These are phyloP conservation scores for Nothophytophthora sp. DNA, from an alignment of 352 stramenopile genomes.

Conservation along the genomic window DNA sequence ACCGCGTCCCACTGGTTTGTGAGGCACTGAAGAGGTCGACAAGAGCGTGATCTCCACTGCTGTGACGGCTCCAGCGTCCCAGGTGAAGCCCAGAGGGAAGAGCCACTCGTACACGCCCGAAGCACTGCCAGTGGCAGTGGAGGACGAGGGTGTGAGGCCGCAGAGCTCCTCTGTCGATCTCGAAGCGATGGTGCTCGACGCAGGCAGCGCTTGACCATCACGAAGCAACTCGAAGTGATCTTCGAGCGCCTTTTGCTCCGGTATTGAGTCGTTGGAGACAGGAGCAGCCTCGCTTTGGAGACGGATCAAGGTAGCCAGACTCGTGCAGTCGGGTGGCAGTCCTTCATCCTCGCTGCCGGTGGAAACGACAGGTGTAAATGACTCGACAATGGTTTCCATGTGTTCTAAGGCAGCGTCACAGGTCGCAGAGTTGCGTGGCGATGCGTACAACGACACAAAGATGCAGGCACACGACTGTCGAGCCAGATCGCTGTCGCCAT, in stretches of 20 bases:
- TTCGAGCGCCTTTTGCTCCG: constrained; percentile 7
- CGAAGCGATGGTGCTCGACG: neutral
- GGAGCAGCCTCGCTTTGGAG: neutral
- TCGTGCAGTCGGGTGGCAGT: constrained; percentile 14
- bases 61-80: neutral
- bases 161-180: neutral
- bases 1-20: constrained; percentile 22
- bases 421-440: constrained; percentile 1
- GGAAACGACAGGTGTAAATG: constrained; percentile 25
- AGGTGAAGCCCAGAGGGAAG: constrained; percentile 30
- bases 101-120: constrained; percentile 28
- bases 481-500: neutral
- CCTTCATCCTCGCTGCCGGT: constrained; percentile 25
- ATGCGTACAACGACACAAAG: constrained; percentile 19
- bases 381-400: constrained; percentile 23
- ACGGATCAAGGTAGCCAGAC: constrained; percentile 8
- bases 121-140: constrained; percentile 5
- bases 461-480: constrained; percentile 7
- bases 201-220: constrained; percentile 9
- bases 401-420: constrained; percentile 9
- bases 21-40: constrained; percentile 9
- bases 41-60: constrained; percentile 29
- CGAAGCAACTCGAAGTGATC: constrained; percentile 13
- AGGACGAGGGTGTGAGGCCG: constrained; percentile 24
- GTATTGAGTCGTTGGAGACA: neutral